Evolutionary conservation across 805 yeast genomes (phyloP).

Genomic region (Helenozyma rhizophorensis): DNA sequence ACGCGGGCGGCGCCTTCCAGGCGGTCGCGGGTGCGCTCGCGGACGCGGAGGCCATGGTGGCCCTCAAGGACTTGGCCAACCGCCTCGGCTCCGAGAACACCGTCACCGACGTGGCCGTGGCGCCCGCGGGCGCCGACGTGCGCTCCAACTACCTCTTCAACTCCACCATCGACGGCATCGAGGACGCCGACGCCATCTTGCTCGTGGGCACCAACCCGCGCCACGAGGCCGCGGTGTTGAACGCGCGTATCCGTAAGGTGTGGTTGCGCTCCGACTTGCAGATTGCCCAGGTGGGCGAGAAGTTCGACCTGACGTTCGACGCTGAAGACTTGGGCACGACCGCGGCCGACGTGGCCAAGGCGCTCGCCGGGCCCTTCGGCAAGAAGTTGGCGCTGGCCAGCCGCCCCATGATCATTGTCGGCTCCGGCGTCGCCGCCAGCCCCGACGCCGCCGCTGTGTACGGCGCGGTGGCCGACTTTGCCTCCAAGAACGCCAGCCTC

Average conservation of each 20-base stretch:
- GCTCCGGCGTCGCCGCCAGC: constrained; percentile 72
- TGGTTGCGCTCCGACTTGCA: constrained; percentile 71
- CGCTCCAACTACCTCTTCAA: constrained; percentile 79
- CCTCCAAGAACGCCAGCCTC: constrained; percentile 51
- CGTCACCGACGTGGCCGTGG: constrained; percentile 62
- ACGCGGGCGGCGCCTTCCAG: constrained; percentile 66
- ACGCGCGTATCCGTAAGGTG: constrained; percentile 75
- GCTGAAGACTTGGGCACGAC: constrained; percentile 59
- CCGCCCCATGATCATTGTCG: constrained; percentile 75
- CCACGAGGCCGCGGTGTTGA: constrained; percentile 84
- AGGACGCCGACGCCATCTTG: constrained; percentile 76
- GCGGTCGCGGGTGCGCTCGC: constrained; percentile 78
- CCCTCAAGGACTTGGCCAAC: constrained; percentile 74
- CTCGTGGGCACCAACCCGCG: constrained; percentile 85
- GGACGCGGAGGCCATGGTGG: constrained; percentile 80
- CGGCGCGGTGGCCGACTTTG: constrained; percentile 58
- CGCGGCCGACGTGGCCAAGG: constrained; percentile 51
- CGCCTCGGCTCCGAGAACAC: constrained; percentile 76
- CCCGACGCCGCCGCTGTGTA: constrained; percentile 59
- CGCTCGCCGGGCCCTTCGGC: constrained; percentile 67
- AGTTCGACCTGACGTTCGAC: constrained; percentile 73
- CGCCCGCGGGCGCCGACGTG: constrained; percentile 64
- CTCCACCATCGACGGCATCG: constrained; percentile 73
- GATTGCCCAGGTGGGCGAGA: constrained; percentile 68
- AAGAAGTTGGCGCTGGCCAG: constrained; percentile 60